Conservation (phyloP, 345 rosid genomes). For the Syzygium aromaticum region DNA sequence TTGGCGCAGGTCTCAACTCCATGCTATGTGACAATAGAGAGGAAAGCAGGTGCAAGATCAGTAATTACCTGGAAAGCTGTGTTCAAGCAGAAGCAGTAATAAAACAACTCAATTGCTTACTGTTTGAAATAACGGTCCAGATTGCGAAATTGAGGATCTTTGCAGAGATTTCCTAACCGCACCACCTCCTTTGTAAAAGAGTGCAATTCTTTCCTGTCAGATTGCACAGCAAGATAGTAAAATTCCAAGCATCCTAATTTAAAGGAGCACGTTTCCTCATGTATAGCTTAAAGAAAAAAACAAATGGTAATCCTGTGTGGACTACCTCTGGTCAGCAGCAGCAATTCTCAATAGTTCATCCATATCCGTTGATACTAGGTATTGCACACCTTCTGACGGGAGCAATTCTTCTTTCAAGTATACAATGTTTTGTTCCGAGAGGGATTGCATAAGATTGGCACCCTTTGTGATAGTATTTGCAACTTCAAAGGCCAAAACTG, state of each 20-base stretch:
- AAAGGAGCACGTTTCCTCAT: not conserved
- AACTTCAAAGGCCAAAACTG: conserved; percentile 84
- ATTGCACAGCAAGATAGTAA: not conserved
- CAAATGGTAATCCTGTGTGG: not conserved
- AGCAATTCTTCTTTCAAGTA: conserved; percentile 79
- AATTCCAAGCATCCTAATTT: not conserved
- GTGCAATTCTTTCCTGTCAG: conserved; percentile 70
- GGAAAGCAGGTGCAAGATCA: not conserved
- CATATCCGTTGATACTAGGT: conserved; percentile 71
- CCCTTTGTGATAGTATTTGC: conserved; percentile 95
- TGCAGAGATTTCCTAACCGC: conserved; percentile 90
- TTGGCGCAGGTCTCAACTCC: conserved; percentile 54
- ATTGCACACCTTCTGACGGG: conserved; percentile 79
- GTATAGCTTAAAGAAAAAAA: not conserved
- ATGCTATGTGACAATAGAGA: conserved; percentile 31
- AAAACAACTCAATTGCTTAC: conserved; percentile 31
- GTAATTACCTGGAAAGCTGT: not conserved
- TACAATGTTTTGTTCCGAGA: conserved; percentile 48
- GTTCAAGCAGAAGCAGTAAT: not conserved
- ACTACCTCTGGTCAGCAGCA: conserved; percentile 79
- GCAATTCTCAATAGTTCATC: conserved; percentile 72
- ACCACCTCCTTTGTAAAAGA: conserved; percentile 85
- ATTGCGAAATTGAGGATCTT: conserved; percentile 86
- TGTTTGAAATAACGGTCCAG: conserved; percentile 74
- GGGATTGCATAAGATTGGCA: conserved; percentile 82